These are phyloP conservation scores for Trichosporon coremiiforme DNA, from an alignment of 1,284 basidiomycete genomes.

Conservation along the genomic window DNA sequence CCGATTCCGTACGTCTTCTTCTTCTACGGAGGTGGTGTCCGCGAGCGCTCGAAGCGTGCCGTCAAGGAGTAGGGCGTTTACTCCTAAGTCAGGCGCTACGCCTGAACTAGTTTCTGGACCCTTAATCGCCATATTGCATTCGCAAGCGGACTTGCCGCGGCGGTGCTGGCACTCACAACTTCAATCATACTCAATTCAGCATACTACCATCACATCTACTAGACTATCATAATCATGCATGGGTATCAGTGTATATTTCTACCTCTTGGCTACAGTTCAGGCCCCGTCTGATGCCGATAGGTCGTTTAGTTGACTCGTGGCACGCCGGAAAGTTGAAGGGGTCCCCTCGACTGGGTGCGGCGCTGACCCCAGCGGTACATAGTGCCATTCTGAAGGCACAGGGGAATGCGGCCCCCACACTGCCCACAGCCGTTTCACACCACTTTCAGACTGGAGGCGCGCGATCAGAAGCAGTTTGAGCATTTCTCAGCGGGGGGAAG, in stretches of 20 bases:
- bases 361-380: too few species aligned
- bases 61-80: conserved; percentile 26
- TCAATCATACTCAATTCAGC: conserved; percentile 1
- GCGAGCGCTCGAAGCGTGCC: conserved; percentile 36
- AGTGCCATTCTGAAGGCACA: too few species aligned
- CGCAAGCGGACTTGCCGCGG: too few species aligned
- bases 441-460: too few species aligned
- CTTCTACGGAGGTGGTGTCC: conserved; percentile 44
- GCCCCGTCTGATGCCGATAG: background rate
- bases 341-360: background rate
- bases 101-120: background rate
- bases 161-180: background rate
- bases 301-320: background rate
- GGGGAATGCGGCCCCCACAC: too few species aligned
- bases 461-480: too few species aligned
- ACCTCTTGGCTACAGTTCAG: background rate
- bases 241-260: background rate
- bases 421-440: too few species aligned
- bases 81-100: background rate
- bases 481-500: too few species aligned
- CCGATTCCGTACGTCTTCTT: conserved; percentile 51
- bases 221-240: conserved; percentile 12
- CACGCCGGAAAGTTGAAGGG: background rate
- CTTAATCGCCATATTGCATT: background rate
- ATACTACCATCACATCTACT: background rate